Base-by-base conservation (phyloP, 768 basidiomycete genomes). In the Leucogyrophana mollusca region DNA sequence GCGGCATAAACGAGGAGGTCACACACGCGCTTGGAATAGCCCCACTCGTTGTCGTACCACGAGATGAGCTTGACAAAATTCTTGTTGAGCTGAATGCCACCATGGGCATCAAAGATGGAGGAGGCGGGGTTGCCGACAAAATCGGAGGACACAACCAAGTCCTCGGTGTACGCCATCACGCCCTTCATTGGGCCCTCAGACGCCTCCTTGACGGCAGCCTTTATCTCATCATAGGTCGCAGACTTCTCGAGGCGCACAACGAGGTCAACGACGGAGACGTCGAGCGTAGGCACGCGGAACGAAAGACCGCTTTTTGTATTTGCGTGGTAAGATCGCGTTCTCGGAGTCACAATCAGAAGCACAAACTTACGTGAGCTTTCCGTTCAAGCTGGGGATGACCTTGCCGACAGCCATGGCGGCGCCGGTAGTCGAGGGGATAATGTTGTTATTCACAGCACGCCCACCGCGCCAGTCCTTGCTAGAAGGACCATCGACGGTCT, bases 341-440 rank as follows among this genome's bases (percentile, higher is more conserved):
- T 30, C 13, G 6, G 27, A 30, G 27, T 13, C 13, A 13, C 13
- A 13, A 7, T 30, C 13, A 30, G 27, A 13, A 6, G 27, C 27
- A 13, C 13, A 30, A 20, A 39, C 82, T 54, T 61, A 86, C 84
- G 90, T 94, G 64, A 96, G 86, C 77, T 94, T 94, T 73, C 92
- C 92, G 74, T 94, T 93, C 58, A 96, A 79, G 34, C 74, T 68
- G 52, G 93, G 93, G 67, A 94, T 94, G 72, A 95, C 90, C 77
- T 93, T 92, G 61, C 90, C 90, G 65, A 92, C 89, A 56, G 91
- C 91, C 80, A 94, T 96, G 70, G 92, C 92, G 56, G 93, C 93
- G 72, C 92, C 93, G 56, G 92, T 94, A 55, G 92, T 92, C 25
- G 91, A 93, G 46, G 92, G 93, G 65, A 96, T 96, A 77, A 96